Base-by-base conservation (phyloP, 495 filamentous ascomycete species). In the Aspergillus sclerotiicarbonarius region DNA sequence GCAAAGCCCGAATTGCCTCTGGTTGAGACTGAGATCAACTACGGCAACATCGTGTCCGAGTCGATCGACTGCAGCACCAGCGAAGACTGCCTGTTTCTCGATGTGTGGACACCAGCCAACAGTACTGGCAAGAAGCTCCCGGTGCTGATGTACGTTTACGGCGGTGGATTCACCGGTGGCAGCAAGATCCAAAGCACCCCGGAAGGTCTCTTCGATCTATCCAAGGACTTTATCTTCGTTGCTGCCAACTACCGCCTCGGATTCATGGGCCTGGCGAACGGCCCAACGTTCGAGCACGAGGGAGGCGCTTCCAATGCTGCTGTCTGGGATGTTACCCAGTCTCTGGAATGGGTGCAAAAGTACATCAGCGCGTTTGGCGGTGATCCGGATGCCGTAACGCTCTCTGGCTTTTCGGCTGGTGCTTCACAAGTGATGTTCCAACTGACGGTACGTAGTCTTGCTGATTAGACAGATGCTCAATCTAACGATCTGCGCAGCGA, bases 1-100 rank as follows among this genome's bases (percentile, higher is more conserved):
- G 72, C 73, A 2, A 82, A 80, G 54, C 84, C 84, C 6, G 71
- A 73, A 25, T 72, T 80, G 45, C 83, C 82, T 8, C 56, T 65
- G 10, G 67, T 62, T 8, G 71, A 81, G 52, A 67, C 73, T 0
- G 74, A 62, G 3, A 61, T 83, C 44, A 80, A 84, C 53, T 74
- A 81, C 62, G 81, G 82, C 8, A 76, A 67, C 18, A 68, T 37
- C 35, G 35, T 37, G 35, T 6, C 4, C 6, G 35, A 37, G 35
- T 37, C 35, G 35, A 37, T 37, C 10, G 35, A 37, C 74, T 37
- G 35, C 10, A 12, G 6, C 35, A 37, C 6, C 35, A 37, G 35
- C 35, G 35, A 37, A 13, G 10, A 37, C 35, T 37, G 35, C 35
- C 35, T 37, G 35, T 37, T 37, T 13, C 35, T 37, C 9, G 35